A percentile compares a stretch with the other conserved stretches of the same genome.
phyloP scores from a whole-genome alignment of 371 early-diverging fungal species.

The Thermomucor indicae-seudaticae region DNA sequence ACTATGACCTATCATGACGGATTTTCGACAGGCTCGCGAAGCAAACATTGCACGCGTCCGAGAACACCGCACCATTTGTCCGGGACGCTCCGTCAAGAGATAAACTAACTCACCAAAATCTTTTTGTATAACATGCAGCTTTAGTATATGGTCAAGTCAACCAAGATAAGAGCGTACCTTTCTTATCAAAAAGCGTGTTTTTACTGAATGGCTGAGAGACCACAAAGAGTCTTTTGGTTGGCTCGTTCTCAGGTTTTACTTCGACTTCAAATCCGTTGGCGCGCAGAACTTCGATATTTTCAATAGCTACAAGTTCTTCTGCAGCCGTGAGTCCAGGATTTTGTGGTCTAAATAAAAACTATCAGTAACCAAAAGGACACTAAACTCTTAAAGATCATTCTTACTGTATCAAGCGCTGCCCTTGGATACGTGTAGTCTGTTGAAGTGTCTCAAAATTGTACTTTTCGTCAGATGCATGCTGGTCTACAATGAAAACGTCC shows the following conservation, averaged over 20 bases:
- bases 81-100: constrained; percentile 38
- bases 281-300: constrained; percentile 65
- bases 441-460: constrained; percentile 89
- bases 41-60: constrained; percentile 67
- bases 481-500: constrained; percentile 95
- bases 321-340: constrained; percentile 68
- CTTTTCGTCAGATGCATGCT: constrained; percentile 99
- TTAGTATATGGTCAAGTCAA: neutral
- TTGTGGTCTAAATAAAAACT: constrained; percentile 19
- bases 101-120: constrained; percentile 74
- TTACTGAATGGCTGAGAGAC: constrained; percentile 66
- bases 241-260: constrained; percentile 50
- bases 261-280: constrained; percentile 79
- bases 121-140: too few species aligned
- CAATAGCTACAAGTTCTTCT: constrained; percentile 78
- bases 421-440: constrained; percentile 51
- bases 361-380: neutral
- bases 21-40: constrained; percentile 72
- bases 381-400: neutral
- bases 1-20: constrained; percentile 79
- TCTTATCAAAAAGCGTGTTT: constrained; percentile 55
- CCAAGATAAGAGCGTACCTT: constrained; percentile 21
- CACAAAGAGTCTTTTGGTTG: constrained; percentile 62
- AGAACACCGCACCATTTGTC: constrained; percentile 60
- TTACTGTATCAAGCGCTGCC: constrained; percentile 55